These are phyloP conservation scores for Wickerhamiella lipophila DNA, from an alignment of 805 yeast genomes.

Conservation along the genomic window DNA sequence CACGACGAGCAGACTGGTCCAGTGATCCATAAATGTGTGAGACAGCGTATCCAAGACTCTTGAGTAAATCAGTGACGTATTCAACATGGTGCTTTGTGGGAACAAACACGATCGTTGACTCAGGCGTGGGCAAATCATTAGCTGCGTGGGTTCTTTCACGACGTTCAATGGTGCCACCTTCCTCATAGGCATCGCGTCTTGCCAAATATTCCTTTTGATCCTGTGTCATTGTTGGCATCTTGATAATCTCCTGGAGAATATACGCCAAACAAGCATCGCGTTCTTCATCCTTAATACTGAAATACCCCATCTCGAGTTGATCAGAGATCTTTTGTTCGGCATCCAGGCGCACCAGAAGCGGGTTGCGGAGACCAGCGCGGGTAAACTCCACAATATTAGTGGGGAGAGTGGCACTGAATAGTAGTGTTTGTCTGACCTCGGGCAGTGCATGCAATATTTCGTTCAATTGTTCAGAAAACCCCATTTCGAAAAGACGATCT, in stretches of 20 bases:
- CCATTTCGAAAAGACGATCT: conserved; percentile 91
- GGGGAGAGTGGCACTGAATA: conserved; percentile 93
- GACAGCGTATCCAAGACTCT: conserved; percentile 69
- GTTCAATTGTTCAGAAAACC: conserved; percentile 84
- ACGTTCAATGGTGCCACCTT: conserved; percentile 29
- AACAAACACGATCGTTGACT: conserved; percentile 84
- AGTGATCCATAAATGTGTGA: conserved; percentile 89
- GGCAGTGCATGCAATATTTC: conserved; percentile 81
- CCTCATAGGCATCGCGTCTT: conserved; percentile 40
- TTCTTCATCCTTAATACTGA: conserved; percentile 69
- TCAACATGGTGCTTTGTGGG: conserved; percentile 98
- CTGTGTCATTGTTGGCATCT: conserved; percentile 65
- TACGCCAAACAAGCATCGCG: conserved; percentile 76
- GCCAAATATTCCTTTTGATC: conserved; percentile 50
- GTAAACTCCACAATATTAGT: conserved; percentile 89
- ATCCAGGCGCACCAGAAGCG: conserved; percentile 84
- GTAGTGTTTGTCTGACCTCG: conserved; percentile 65
- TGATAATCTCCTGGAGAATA: conserved; percentile 70
- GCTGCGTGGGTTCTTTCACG: conserved; percentile 62
- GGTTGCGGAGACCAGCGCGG: conserved; percentile 87
- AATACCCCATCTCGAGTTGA: conserved; percentile 70
- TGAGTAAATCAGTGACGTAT: conserved; percentile 58
- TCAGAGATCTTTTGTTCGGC: conserved; percentile 86
- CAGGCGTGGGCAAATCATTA: conserved; percentile 67
- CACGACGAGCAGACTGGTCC: conserved; percentile 88